These are phyloP conservation scores for Neopestalotiopsis sp. DNA, from an alignment of 2,329 filamentous ascomycete species.

Conservation along the genomic window DNA sequence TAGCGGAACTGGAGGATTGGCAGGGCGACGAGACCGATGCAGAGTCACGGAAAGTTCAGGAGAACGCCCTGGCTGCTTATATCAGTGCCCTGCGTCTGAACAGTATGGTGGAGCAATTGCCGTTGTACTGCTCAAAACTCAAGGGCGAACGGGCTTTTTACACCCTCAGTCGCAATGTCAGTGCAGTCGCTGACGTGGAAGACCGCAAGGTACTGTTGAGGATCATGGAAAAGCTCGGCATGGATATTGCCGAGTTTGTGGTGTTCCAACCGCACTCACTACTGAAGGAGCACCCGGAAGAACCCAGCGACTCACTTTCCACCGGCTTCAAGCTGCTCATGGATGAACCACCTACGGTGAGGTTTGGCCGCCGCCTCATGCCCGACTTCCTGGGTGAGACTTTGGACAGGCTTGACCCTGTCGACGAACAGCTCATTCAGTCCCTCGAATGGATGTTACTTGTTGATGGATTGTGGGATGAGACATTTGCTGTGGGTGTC, in stretches of 20 bases:
- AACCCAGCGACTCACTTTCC: constrained; percentile 44
- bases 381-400: constrained; percentile 73
- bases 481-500: constrained; percentile 71
- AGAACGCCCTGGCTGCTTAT: constrained; percentile 83
- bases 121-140: constrained; percentile 86
- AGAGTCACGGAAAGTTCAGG: constrained; percentile 56
- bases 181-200: constrained; percentile 70
- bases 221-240: constrained; percentile 75
- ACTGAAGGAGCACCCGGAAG: constrained; percentile 51
- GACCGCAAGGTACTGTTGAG: constrained; percentile 73
- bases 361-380: constrained; percentile 68
- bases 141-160: constrained; percentile 68
- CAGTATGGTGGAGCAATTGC: constrained; percentile 78
- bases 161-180: constrained; percentile 77
- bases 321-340: constrained; percentile 58
- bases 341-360: constrained; percentile 55
- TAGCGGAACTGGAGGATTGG: constrained; percentile 70
- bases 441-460: constrained; percentile 86
- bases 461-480: constrained; percentile 73
- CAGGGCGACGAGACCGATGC: constrained; percentile 45
- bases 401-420: constrained; percentile 56
- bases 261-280: constrained; percentile 66
- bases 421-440: constrained; percentile 75
- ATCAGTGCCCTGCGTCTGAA: constrained; percentile 78
- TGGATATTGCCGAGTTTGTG: constrained; percentile 78